These are phyloP conservation scores for Boechera retrofracta DNA, from an alignment of 345 rosid species.

Conservation along the genomic window DNA sequence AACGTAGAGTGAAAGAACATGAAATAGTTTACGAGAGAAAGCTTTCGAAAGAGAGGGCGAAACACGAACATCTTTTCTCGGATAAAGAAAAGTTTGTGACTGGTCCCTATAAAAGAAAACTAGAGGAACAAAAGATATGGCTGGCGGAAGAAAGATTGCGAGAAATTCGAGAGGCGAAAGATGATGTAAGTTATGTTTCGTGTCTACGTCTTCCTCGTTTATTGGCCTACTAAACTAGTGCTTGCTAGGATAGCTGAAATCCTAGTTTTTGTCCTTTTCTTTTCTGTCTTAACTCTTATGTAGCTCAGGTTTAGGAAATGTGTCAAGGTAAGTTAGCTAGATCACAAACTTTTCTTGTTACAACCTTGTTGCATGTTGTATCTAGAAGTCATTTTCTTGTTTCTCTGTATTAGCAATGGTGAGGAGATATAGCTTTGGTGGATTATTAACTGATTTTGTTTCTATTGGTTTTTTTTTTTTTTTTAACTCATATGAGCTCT, in stretches of 20 bases:
- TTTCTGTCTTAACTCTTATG: not conserved
- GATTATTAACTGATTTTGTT: not conserved
- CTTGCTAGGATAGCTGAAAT: not conserved
- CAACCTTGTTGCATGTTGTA: not conserved
- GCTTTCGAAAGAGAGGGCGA: slow-evolving; percentile 83
- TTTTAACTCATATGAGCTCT: not conserved
- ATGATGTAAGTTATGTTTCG: slow-evolving; percentile 66
- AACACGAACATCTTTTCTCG: slow-evolving; percentile 82
- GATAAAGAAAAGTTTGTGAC: slow-evolving; percentile 88
- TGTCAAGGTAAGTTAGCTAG: not conserved
- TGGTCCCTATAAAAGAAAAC: slow-evolving; percentile 79
- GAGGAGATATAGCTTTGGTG: not conserved
- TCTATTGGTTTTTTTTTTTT: not conserved
- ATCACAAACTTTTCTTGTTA: not conserved
- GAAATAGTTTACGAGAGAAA: slow-evolving; percentile 79
- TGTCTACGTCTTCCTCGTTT: not conserved
- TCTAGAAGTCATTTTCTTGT: no score
- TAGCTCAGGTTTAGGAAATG: slow-evolving; percentile 14
- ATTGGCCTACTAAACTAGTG: not conserved
- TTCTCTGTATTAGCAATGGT: not conserved
- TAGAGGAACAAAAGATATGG: slow-evolving; percentile 86
- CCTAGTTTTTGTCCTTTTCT: not conserved
- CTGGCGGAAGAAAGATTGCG: slow-evolving; percentile 75
- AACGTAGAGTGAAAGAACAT: slow-evolving; percentile 68
- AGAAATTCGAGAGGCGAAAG: slow-evolving; percentile 78